Conservation (phyloP, 768 basidiomycete genomes). For the Leucocoprinus leucothites region DNA sequence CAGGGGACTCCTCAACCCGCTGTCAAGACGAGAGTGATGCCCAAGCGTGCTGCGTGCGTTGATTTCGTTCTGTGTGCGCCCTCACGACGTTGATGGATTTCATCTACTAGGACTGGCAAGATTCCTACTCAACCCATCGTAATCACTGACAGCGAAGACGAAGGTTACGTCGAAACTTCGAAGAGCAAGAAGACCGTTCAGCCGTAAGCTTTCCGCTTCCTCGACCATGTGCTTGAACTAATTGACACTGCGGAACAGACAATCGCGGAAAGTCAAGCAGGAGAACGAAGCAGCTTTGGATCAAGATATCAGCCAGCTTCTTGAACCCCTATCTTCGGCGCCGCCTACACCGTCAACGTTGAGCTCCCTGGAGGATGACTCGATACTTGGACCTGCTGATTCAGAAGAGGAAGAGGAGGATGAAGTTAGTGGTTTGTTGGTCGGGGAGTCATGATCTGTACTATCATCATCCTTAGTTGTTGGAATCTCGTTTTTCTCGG, state of each 20-base stretch:
- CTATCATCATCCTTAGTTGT: neutral
- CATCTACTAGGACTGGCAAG: slow-evolving; percentile 33
- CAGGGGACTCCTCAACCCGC: slow-evolving; percentile 33
- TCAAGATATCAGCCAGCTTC: slow-evolving; percentile 35
- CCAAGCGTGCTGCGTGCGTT: slow-evolving; percentile 58
- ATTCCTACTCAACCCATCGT: slow-evolving; percentile 31
- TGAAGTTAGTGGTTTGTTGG: slow-evolving; percentile 48
- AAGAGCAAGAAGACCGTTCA: neutral
- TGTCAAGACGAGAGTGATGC: slow-evolving; percentile 49
- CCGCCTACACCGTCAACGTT: slow-evolving; percentile 13
- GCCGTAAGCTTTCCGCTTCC: neutral
- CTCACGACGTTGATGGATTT: neutral
- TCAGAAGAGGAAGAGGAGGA: slow-evolving; percentile 40
- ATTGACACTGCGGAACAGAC: neutral
- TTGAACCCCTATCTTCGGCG: slow-evolving; percentile 23
- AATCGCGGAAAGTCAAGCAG: slow-evolving; percentile 13
- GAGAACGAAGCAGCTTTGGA: slow-evolving; percentile 24
- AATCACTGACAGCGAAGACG: slow-evolving; percentile 37
- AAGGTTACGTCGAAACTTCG: neutral
- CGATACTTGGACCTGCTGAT: slow-evolving; percentile 38
- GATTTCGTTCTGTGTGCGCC: neutral
- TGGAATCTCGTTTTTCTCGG: neutral
- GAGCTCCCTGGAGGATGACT: slow-evolving; percentile 32
- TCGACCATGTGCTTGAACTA: neutral
- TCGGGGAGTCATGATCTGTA: slow-evolving; percentile 22